A percentile compares a stretch with the other conserved stretches of the same genome.
phyloP scores from a whole-genome alignment of 106 monocot genomes.

The Iris macrosiphon region DNA sequence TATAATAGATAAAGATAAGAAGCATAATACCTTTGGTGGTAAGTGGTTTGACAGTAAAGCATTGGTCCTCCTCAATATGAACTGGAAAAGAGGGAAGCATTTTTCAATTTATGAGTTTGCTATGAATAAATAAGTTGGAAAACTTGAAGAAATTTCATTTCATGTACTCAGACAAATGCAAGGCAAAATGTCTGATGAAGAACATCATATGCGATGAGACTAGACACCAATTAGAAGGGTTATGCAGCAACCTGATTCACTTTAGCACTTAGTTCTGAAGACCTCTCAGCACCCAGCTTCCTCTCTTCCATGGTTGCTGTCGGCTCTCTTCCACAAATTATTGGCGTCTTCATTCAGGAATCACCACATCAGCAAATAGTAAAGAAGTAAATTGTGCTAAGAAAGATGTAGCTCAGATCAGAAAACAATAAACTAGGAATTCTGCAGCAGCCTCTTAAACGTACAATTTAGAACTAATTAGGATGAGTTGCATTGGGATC shows the following conservation, averaged over 20 bases:
- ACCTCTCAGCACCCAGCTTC: conserved; percentile 80
- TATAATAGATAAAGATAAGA: not conserved
- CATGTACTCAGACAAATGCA: not conserved
- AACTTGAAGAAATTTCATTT: not conserved
- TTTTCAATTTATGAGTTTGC: not conserved
- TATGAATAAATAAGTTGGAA: not conserved
- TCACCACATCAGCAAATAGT: too few relatives aligned
- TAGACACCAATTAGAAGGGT: not conserved
- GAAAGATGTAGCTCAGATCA: too few relatives aligned
- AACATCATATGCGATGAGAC: not conserved
- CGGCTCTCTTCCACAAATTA: conserved; percentile 91
- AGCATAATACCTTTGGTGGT: conserved; percentile 92
- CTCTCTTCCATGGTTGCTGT: conserved; percentile 62
- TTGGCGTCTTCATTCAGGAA: conserved; percentile 48
- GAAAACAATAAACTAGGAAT: too few relatives aligned
- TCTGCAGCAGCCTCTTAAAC: too few relatives aligned
- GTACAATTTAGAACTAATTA: too few relatives aligned
- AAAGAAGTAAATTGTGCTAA: too few relatives aligned
- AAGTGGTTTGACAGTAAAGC: conserved; percentile 94
- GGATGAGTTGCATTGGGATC: too few relatives aligned
- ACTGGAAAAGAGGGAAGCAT: conserved; percentile 39
- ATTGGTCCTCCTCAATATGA: conserved; percentile 98
- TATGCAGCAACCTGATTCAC: conserved; percentile 96
- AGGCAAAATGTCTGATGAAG: not conserved
- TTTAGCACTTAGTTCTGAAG: conserved; percentile 87